Conservation (phyloP, 139 green algal species). For the Asterochloris sp. region DNA sequence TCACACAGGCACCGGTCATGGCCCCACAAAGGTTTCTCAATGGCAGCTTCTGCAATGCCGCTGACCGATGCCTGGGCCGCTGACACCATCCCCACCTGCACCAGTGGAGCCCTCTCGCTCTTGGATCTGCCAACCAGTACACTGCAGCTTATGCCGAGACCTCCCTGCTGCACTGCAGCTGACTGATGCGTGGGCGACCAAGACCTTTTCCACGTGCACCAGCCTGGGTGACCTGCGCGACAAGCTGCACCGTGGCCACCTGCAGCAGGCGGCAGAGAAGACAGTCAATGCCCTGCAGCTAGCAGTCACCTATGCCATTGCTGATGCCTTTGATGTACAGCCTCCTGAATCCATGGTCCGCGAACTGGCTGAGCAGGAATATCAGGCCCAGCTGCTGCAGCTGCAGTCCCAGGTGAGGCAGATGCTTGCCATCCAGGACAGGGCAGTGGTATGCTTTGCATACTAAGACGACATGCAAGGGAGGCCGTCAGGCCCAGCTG, state of each 20-base stretch:
- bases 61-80: too few species aligned
- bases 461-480: too few species aligned
- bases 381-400: constrained; percentile 33
- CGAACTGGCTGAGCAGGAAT: constrained; percentile 42
- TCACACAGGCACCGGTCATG: too few species aligned
- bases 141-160: too few species aligned
- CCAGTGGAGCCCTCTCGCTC: too few species aligned
- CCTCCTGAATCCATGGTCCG: constrained; percentile 41
- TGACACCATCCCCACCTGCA: too few species aligned
- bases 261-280: constrained; percentile 11
- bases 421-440: not conserved
- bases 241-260: constrained; percentile 18
- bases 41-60: too few species aligned
- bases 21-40: too few species aligned
- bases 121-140: too few species aligned
- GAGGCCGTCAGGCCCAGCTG: too few species aligned
- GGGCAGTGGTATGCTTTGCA: too few species aligned
- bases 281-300: constrained; percentile 23
- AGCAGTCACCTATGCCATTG: constrained; percentile 38
- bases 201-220: not conserved
- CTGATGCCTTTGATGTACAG: constrained; percentile 22
- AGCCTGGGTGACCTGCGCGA: constrained; percentile 23
- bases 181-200: constrained; percentile 29
- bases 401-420: constrained; percentile 13
- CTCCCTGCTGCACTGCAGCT: constrained; percentile 16